phyloP scores from a whole-genome alignment of 148 eudicot genomes.

The Talinum fruticosum region DNA sequence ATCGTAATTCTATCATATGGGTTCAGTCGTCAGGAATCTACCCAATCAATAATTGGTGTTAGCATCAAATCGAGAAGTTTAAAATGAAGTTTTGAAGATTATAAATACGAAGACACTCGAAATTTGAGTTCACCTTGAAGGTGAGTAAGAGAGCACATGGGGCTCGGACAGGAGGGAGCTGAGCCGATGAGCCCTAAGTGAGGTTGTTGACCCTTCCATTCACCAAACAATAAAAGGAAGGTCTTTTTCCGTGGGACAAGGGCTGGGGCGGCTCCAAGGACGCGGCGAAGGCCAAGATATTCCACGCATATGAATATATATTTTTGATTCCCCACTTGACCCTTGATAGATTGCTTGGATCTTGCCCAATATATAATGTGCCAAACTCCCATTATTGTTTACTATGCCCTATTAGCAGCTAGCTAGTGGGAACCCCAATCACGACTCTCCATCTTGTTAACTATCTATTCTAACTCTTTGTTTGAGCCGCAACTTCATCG shows the following conservation, averaged over 20 bases:
- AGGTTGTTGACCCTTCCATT: constrained; percentile 18
- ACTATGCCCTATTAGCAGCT: not conserved
- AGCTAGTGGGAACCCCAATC: not conserved
- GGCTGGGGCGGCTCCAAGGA: constrained; percentile 9
- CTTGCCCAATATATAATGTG: not conserved
- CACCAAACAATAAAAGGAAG: constrained; percentile 10
- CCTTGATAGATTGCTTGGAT: not conserved
- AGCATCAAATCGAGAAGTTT: no score
- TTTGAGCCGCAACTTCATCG: not conserved
- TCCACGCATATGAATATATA: not conserved
- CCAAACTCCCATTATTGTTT: not conserved
- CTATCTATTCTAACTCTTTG: not conserved
- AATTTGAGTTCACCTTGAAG: no score
- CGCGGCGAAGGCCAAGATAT: constrained; percentile 11
- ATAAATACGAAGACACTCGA: no score
- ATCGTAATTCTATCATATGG: no score
- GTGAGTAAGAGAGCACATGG: no score
- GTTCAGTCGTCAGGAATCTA: no score
- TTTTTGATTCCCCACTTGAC: constrained; percentile 7
- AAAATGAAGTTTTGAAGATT: no score
- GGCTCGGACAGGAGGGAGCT: no score
- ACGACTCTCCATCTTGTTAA: not conserved
- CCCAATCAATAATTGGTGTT: no score
- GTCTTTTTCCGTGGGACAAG: not conserved
- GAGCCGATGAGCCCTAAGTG: no score